Conservation (phyloP, 148 eudicot genomes). For the Spergularia marina region DNA sequence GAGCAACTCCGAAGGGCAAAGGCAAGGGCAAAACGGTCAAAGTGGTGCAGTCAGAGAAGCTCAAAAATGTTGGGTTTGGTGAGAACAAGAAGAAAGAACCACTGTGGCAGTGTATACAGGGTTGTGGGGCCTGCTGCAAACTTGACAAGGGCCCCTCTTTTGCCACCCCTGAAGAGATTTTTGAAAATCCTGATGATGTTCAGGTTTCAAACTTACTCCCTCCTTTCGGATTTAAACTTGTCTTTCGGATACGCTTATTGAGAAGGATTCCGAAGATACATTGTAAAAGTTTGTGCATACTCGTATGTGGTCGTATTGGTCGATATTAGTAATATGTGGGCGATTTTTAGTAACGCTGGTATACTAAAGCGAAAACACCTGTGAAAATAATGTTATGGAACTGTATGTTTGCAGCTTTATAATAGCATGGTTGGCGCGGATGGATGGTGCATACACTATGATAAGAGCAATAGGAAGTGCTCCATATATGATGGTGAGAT, state of each 20-base stretch:
- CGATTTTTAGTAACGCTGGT: too few species aligned
- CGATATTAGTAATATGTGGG: too few species aligned
- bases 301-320: too few species aligned
- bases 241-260: too few species aligned
- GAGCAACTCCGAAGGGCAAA: neutral
- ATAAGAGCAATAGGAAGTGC: conserved; percentile 68
- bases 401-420: conserved; percentile 45
- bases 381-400: neutral
- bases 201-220: conserved; percentile 33
- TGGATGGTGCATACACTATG: conserved; percentile 91
- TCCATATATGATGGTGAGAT: conserved; percentile 71
- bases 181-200: conserved; percentile 65
- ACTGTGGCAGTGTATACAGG: conserved; percentile 70
- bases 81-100: conserved; percentile 49
- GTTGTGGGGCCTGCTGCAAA: conserved; percentile 94
- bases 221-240: too few species aligned
- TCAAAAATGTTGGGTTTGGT: conserved; percentile 46
- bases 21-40: conserved; percentile 26
- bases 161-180: conserved; percentile 79
- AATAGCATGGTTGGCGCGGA: conserved; percentile 71
- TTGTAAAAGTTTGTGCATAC: too few species aligned
- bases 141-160: conserved; percentile 78
- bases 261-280: too few species aligned
- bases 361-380: too few species aligned
- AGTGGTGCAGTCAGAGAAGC: conserved; percentile 1